Evolutionary conservation across 371 early-diverging fungal genomes (phyloP), one percentile per base, ranked within the genome.

Genomic region (Phascolomyces articulosus): DNA sequence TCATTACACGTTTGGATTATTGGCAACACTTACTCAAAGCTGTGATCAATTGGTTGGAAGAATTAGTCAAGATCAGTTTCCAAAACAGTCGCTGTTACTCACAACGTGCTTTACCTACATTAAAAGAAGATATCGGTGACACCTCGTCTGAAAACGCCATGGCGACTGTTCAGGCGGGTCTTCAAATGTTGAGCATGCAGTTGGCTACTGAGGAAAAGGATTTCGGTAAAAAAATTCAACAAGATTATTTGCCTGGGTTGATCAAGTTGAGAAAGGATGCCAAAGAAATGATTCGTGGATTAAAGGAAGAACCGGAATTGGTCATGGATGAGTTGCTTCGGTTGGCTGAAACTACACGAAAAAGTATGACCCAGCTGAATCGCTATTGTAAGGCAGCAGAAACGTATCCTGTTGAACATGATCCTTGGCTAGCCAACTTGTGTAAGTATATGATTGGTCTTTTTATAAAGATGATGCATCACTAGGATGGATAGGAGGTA

Each of bases 361-460:
- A 74, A 11, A 69, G 67, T n/a, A 77, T 80, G 77, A 64, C 63
- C 0, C 59, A 66, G 20, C 40, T 80, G 1, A 68, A 62, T 60
- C 65, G 68, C 26, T 69, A 70, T 47, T 80, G 80, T 47, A 73
- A 71, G 21, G 67, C 65, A 34, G 68, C 71, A 1, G 75, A 70
- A 24, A 64, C 67, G 23, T 23, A 48, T 8, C 40, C 64, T 20
- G 57, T 26, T 58, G 27, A 75, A 70, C 48, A 77, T 66, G 80
- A 80, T 65, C 80, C 80, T 16, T 76, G 76, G 80, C 28, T 77
- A 16, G 74, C 75, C 0, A 80, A 80, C 55, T 58, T 76, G 23
- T 65, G 80, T 77, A 77, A 75, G 70, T 67, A 29, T n/a, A 4
- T 38, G 34, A 34, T 9, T 6, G 10, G 10, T 31, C 31, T 11